phyloP scores from a whole-genome alignment of 2,329 filamentous ascomycete species.

The Myrmaecium sp. region DNA sequence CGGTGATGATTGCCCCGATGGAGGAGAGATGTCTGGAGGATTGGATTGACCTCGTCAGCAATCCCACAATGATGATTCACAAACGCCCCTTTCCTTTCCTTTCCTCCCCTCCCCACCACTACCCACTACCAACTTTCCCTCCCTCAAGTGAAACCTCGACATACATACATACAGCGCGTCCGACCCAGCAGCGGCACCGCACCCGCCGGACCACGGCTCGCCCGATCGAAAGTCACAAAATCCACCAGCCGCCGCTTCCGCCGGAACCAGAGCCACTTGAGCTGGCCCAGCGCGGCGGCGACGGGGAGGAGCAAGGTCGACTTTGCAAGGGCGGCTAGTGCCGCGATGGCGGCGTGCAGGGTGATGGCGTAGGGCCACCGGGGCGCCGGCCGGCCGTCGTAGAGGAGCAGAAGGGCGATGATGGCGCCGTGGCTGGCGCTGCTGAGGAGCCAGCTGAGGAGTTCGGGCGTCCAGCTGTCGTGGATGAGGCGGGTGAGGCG shows the following conservation, averaged over 20 bases:
- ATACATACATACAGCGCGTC: no score
- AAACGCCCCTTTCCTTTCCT: no score
- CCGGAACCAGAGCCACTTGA: conserved; percentile 11
- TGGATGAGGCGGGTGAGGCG: conserved; percentile 7
- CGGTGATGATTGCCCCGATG: no score
- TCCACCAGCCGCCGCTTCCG: conserved; percentile 6
- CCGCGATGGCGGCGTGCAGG: conserved; percentile 8
- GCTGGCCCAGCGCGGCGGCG: conserved; percentile 9
- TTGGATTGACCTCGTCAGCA: no score
- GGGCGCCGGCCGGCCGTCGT: conserved; percentile 7
- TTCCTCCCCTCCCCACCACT: no score
- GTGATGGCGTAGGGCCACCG: conserved; percentile 7
- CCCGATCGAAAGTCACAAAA: conserved; percentile 8
- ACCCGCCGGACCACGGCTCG: no score
- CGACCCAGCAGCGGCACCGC: no score
- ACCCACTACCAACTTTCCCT: no score
- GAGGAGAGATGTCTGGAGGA: no score
- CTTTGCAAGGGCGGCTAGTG: conserved; percentile 9
- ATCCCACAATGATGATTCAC: no score
- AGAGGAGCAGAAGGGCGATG: conserved; percentile 6
- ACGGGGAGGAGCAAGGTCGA: conserved; percentile 9
- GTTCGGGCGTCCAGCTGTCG: conserved; percentile 10
- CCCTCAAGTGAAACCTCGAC: no score
- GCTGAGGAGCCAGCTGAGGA: conserved; percentile 8
- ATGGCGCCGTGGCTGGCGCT: conserved; percentile 7